Evolutionary conservation across 495 filamentous ascomycete genomes (phyloP), one percentile per base, ranked within the genome.

Genomic region (Hypoxylon rickii): DNA sequence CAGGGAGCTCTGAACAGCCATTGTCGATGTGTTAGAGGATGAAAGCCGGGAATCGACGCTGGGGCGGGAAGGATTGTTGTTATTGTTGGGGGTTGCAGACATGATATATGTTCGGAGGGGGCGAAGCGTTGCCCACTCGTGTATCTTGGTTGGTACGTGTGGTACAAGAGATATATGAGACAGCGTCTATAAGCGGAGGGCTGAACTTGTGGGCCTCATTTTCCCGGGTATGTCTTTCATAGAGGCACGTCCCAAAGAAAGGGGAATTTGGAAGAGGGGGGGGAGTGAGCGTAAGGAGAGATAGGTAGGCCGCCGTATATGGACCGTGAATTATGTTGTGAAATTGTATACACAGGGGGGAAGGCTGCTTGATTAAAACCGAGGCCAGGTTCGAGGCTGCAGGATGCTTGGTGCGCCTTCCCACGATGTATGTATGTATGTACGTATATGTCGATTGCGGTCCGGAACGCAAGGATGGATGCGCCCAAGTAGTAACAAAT

Each of bases 171-270:
- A 53, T 52, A 58, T 56, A 54, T 63, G 58, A 64, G 65, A 63
- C 51, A 66, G 46, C 42, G 51, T 53, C 58, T 68, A 66, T 68
- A 60, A 56, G 58, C 53, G 41, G 56, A 58, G 54, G 66, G 59
- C 64, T 64, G 66, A 60, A 53, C 51, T 53, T 62, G 52, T 69
- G 51, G 59, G 60, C 66, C 64, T 69, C 66, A 69, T 69, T 57
- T 69, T 66, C 51, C 59, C 57, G 46, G 63, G 49, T 60, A 62
- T 61, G 51, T 32, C 31, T 53, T 47, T 65, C 58, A 64, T 69
- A 63, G 41, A 66, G 55, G 43, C 63, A 66, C 66, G 26, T 65
- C 66, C 65, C 61, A 54, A 18, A 42, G 49, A 54, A 44, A 53
- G 48, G 49, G 47, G 52, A 51, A 39, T 55, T 29, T 51, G 37